These are phyloP conservation scores for Hypericum androsaemum DNA, from an alignment of 345 rosid species.

Conservation along the genomic window DNA sequence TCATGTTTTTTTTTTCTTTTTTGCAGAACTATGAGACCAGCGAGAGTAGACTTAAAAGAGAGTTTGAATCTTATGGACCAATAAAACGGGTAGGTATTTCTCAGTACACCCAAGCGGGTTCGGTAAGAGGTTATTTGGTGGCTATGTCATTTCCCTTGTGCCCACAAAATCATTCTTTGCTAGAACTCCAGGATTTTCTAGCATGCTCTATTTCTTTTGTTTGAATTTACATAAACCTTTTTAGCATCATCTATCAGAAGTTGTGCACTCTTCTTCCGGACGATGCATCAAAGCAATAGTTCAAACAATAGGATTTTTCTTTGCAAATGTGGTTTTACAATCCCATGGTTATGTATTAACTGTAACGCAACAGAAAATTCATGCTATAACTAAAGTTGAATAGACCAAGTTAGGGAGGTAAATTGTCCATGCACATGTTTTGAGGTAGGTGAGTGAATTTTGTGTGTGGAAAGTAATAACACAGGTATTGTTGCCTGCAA, in stretches of 20 bases:
- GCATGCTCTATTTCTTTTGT: background rate
- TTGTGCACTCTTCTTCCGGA: too few species aligned
- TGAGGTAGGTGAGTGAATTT: slow-evolving; percentile 16
- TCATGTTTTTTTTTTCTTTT: slow-evolving; percentile 12
- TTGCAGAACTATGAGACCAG: slow-evolving; percentile 94
- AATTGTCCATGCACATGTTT: background rate
- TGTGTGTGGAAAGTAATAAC: slow-evolving; percentile 33
- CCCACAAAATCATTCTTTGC: slow-evolving; percentile 11
- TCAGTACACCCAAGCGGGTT: slow-evolving; percentile 46
- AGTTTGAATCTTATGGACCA: slow-evolving; percentile 98
- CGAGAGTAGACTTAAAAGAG: slow-evolving; percentile 98
- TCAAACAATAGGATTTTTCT: too few species aligned
- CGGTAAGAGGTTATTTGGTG: slow-evolving; percentile 64
- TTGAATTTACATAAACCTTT: background rate
- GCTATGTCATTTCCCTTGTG: slow-evolving; percentile 16
- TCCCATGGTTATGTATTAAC: too few species aligned
- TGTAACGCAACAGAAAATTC: too few species aligned
- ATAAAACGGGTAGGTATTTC: slow-evolving; percentile 96
- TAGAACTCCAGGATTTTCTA: background rate
- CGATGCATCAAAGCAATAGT: too few species aligned
- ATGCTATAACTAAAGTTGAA: background rate
- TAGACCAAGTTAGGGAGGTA: slow-evolving; percentile 4
- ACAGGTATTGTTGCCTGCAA: slow-evolving; percentile 37
- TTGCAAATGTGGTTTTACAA: too few species aligned
- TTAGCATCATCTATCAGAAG: background rate